phyloP scores from a whole-genome alignment of 192 early-diverging fungal genomes.

The Entomortierella parvispora region DNA sequence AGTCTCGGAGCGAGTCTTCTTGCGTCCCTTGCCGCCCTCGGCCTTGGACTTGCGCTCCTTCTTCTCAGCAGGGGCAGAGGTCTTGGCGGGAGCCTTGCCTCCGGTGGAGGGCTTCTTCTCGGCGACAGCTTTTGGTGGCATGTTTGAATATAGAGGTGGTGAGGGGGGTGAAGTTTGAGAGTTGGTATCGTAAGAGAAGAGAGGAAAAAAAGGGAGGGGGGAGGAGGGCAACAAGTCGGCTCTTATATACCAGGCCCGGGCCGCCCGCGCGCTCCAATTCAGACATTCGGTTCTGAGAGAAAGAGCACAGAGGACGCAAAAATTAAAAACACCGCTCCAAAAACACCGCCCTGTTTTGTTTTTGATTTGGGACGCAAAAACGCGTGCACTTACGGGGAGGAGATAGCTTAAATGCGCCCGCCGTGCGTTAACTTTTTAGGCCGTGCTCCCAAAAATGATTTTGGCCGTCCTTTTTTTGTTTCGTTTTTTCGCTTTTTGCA shows the following conservation, averaged over 20 bases:
- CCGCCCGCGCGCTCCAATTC: no score
- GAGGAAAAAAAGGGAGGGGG: constrained; percentile 12
- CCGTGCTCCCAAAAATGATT: no score
- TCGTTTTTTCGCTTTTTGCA: no score
- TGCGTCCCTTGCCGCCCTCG: constrained; percentile 73
- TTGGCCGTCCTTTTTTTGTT: no score
- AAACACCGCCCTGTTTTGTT: no score
- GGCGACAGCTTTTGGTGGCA: constrained; percentile 42
- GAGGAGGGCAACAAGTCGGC: neutral
- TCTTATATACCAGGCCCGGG: no score
- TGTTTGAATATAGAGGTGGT: constrained; percentile 11
- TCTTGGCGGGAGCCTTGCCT: constrained; percentile 62
- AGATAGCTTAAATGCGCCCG: no score
- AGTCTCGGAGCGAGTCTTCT: constrained; percentile 85
- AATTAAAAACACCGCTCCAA: no score
- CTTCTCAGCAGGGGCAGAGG: constrained; percentile 48
- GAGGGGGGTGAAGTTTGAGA: neutral
- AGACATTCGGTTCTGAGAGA: no score
- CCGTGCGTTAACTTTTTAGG: no score
- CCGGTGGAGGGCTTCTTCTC: constrained; percentile 62
- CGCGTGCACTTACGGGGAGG: no score
- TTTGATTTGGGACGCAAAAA: no score
- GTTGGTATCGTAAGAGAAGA: neutral
- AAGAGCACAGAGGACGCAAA: neutral
- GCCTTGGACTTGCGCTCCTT: constrained; percentile 60